phyloP scores from a whole-genome alignment of 495 filamentous ascomycete species.

The Schizothecium vesticola region DNA sequence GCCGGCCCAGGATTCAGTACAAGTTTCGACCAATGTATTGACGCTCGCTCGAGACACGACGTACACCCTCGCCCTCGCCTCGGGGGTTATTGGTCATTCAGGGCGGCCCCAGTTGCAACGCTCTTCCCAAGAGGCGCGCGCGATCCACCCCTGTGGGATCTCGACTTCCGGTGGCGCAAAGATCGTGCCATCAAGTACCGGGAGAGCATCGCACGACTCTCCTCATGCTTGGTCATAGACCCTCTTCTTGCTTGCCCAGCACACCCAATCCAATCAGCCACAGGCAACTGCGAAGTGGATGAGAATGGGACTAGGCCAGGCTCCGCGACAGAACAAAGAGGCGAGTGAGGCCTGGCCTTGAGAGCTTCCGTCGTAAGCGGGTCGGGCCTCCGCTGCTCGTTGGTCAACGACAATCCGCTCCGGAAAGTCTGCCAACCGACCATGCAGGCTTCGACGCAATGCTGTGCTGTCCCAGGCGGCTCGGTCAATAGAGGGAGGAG shows the following conservation, averaged over 20 bases:
- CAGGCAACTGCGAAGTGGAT: neutral
- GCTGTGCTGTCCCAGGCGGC: neutral
- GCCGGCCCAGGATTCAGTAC: neutral
- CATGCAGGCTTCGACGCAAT: neutral
- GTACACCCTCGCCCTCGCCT: neutral
- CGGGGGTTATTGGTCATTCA: neutral
- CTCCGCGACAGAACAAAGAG: neutral
- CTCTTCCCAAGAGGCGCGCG: too few species aligned
- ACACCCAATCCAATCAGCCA: neutral
- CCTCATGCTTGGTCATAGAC: neutral
- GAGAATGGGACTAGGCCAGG: neutral
- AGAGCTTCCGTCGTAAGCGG: neutral
- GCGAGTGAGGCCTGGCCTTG: neutral
- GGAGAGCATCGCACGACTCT: neutral
- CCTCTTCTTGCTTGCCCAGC: neutral
- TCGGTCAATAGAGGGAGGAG: neutral
- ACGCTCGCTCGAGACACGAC: neutral
- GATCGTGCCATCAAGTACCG: neutral
- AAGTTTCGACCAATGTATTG: neutral
- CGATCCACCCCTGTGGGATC: neutral
- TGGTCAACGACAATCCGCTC: neutral
- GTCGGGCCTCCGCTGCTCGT: neutral
- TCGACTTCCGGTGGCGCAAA: neutral
- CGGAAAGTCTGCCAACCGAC: neutral
- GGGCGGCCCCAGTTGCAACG: neutral